Conservation (phyloP, 2,329 filamentous ascomycete genomes). For the Plectosphaerella cucumerina region DNA sequence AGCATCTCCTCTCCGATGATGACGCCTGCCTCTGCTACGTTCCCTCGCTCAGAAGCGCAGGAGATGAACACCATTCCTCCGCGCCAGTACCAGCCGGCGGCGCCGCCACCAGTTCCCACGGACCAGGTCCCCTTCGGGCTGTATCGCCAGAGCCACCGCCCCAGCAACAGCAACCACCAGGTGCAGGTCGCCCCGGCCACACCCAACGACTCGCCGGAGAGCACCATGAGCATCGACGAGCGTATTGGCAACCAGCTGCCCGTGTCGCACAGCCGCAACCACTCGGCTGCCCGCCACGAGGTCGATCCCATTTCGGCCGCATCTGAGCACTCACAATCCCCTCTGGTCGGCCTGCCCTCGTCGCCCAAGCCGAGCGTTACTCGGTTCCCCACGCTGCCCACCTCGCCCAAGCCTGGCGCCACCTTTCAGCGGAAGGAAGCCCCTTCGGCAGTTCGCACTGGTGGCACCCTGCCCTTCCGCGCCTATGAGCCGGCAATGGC, state of each 20-base stretch:
- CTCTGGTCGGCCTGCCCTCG: conserved; percentile 46
- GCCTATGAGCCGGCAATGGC: conserved; percentile 55
- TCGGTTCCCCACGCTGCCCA: conserved; percentile 33
- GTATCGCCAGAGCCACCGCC: conserved; percentile 11
- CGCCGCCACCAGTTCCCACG: conserved; percentile 52
- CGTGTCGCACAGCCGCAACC: conserved; percentile 28
- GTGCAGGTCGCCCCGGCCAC: conserved; percentile 35
- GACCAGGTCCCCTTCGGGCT: conserved; percentile 34
- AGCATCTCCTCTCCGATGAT: conserved; percentile 63
- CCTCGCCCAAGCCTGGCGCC: conserved; percentile 46
- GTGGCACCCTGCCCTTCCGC: conserved; percentile 54
- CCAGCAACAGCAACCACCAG: conserved; percentile 11
- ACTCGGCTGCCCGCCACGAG: conserved; percentile 34
- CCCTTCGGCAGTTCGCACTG: conserved; percentile 51
- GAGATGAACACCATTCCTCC: conserved; percentile 56
- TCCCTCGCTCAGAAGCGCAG: conserved; percentile 49
- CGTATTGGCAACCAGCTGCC: conserved; percentile 40
- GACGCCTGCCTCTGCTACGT: conserved; percentile 58
- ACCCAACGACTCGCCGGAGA: conserved; percentile 42
- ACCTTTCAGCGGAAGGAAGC: conserved; percentile 33
- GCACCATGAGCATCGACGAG: conserved; percentile 52
- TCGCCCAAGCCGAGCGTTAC: conserved; percentile 35
- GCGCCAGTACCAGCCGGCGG: conserved; percentile 52
- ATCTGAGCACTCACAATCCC: conserved; percentile 46
- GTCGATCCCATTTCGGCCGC: conserved; percentile 47